Evolutionary conservation across 495 filamentous ascomycete species (phyloP).

Genomic region (Collariella sp.): DNA sequence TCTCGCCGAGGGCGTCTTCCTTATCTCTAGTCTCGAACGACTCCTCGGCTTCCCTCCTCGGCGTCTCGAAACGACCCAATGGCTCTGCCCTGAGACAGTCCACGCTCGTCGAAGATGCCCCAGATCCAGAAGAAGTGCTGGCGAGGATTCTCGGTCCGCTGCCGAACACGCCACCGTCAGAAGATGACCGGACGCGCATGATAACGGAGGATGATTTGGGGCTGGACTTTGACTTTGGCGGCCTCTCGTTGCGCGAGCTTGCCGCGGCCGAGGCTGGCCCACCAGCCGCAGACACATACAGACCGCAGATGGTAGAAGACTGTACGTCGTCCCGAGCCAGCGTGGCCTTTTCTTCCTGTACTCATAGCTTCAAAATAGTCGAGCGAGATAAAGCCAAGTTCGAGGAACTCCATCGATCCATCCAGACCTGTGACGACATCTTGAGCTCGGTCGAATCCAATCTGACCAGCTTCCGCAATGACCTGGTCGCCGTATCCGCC

Average conservation of each 20-base stretch:
- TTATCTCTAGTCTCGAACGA: slow-evolving; percentile 61
- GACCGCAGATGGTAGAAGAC: slow-evolving; percentile 64
- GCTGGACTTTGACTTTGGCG: slow-evolving; percentile 67
- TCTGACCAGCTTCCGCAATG: slow-evolving; percentile 82
- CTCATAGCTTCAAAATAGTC: slow-evolving; percentile 42
- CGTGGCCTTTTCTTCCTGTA: slow-evolving; percentile 22
- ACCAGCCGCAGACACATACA: slow-evolving; percentile 42
- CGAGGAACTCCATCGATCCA: slow-evolving; percentile 83
- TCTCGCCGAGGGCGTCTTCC: slow-evolving; percentile 51
- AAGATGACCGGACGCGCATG: slow-evolving; percentile 9
- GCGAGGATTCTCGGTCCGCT: slow-evolving; percentile 56
- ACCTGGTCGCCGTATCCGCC: slow-evolving; percentile 80
- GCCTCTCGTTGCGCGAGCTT: slow-evolving; percentile 66
- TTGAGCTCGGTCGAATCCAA: slow-evolving; percentile 88
- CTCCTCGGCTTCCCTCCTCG: slow-evolving; percentile 64
- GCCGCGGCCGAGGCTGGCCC: slow-evolving; percentile 37
- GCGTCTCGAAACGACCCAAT: slow-evolving; percentile 52
- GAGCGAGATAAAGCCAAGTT: slow-evolving; percentile 82
- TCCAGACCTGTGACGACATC: slow-evolving; percentile 85
- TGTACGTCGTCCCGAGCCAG: slow-evolving; percentile 42
- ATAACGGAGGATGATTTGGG: slow-evolving; percentile 37
- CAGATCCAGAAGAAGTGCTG: slow-evolving; percentile 67
- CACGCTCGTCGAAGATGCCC: slow-evolving; percentile 44
- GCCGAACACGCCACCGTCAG: slow-evolving; percentile 10
- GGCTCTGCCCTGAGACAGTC: slow-evolving; percentile 56